Percentiles rank a stretch among this genome's conserved stretches.
Conservation (phyloP, 1,284 basidiomycete species). For the Irpex lacteus region DNA sequence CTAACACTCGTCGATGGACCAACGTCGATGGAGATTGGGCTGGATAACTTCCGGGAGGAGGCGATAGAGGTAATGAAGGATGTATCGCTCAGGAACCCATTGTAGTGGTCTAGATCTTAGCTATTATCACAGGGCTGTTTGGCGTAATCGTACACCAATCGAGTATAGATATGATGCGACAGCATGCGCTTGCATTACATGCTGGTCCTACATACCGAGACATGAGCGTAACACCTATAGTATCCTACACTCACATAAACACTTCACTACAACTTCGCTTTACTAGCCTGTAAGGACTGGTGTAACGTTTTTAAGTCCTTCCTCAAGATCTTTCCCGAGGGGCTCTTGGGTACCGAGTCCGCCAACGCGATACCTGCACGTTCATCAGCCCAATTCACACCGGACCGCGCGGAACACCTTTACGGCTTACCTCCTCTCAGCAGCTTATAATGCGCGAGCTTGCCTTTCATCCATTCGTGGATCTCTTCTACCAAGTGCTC, state of each 20-base stretch:
- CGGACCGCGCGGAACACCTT: background rate
- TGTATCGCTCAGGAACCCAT: background rate
- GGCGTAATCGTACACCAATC: no score
- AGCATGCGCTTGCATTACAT: no score
- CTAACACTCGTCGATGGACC: conserved; percentile 24
- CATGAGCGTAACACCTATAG: no score
- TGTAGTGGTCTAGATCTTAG: background rate
- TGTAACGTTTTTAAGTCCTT: conserved; percentile 2
- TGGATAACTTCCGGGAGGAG: conserved; percentile 31
- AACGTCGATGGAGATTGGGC: conserved; percentile 23
- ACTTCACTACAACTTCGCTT: background rate
- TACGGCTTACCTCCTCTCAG: conserved; percentile 56
- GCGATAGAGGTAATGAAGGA: conserved; percentile 37
- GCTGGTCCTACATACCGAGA: no score
- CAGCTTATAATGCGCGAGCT: conserved; percentile 65
- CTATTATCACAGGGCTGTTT: no score
- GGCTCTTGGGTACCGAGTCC: conserved; percentile 8
- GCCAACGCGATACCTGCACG: conserved; percentile 5
- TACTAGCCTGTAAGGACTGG: background rate
- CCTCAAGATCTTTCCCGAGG: conserved; percentile 11
- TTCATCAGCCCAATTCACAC: background rate
- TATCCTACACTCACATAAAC: background rate
- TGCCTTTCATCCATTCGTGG: conserved; percentile 57
- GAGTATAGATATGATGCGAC: no score
- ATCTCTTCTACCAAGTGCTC: conserved; percentile 46